phyloP scores from a whole-genome alignment of 192 early-diverging fungal genomes.

The Umbelopsis sp. region DNA sequence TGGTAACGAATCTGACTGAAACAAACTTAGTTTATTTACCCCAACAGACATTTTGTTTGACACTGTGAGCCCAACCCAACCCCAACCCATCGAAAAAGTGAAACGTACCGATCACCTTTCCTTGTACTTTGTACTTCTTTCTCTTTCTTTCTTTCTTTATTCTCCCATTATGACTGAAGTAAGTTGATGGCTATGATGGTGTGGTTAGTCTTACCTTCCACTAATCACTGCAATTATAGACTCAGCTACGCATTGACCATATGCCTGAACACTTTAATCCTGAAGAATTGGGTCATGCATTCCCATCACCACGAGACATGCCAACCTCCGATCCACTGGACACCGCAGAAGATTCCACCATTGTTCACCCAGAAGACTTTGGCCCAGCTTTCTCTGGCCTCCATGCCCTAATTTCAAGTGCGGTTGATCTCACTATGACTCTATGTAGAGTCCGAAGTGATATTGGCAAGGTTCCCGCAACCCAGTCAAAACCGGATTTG shows the following conservation, averaged over 20 bases:
- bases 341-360: not conserved
- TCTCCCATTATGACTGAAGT: constrained; percentile 3
- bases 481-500: not conserved
- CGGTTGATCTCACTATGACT: not conserved
- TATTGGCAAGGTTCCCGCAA: not conserved
- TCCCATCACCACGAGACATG: not conserved
- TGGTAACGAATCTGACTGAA: too few species aligned
- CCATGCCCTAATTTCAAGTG: not conserved
- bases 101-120: too few species aligned
- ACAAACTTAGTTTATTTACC: too few species aligned
- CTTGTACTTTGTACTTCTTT: not conserved
- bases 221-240: not conserved
- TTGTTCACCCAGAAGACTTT: not conserved
- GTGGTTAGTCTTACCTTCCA: too few species aligned
- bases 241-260: constrained; percentile 18
- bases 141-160: not conserved
- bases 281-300: constrained; percentile 11
- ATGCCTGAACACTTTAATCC: constrained; percentile 7
- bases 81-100: too few species aligned
- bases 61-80: too few species aligned
- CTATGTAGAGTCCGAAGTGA: constrained; percentile 2
- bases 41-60: too few species aligned
- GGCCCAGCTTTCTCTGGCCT: not conserved
- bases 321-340: not conserved
- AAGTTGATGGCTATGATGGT: not conserved